A percentile compares a stretch with the other conserved stretches of the same genome.
phyloP scores from a whole-genome alignment of 2,329 filamentous ascomycete species.

The Talaromyces sp. region DNA sequence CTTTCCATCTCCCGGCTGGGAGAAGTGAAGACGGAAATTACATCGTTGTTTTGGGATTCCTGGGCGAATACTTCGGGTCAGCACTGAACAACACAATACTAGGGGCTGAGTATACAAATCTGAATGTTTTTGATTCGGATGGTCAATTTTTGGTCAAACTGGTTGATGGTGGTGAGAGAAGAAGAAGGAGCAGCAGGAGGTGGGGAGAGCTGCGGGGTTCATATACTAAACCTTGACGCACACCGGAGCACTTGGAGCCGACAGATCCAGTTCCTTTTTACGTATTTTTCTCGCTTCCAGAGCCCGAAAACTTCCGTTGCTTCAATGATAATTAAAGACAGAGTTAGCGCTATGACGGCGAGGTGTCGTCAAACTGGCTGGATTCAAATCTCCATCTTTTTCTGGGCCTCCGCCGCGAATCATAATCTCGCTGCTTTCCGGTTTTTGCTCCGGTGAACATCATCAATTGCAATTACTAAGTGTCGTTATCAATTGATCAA shows the following conservation, averaged over 20 bases:
- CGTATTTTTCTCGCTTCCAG: background rate
- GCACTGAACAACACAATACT: background rate
- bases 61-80: conserved; percentile 5
- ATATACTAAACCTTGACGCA: conserved; percentile 3
- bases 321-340: conserved; percentile 1
- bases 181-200: conserved; percentile 9
- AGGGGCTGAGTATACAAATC: conserved; percentile 15
- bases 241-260: conserved; percentile 2
- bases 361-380: background rate
- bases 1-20: conserved; percentile 28
- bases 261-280: background rate
- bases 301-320: background rate
- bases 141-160: conserved; percentile 3
- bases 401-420: background rate
- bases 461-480: background rate
- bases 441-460: background rate
- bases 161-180: background rate
- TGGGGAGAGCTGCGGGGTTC: conserved; percentile 12
- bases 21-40: conserved; percentile 19
- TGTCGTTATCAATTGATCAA: background rate
- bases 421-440: background rate
- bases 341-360: background rate
- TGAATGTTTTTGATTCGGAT: background rate
- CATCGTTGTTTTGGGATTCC: conserved; percentile 16
- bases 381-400: background rate